A percentile compares a stretch with the other conserved stretches of the same genome.
phyloP scores from a whole-genome alignment of 148 eudicot species.

The Amaranthus palmeri region DNA sequence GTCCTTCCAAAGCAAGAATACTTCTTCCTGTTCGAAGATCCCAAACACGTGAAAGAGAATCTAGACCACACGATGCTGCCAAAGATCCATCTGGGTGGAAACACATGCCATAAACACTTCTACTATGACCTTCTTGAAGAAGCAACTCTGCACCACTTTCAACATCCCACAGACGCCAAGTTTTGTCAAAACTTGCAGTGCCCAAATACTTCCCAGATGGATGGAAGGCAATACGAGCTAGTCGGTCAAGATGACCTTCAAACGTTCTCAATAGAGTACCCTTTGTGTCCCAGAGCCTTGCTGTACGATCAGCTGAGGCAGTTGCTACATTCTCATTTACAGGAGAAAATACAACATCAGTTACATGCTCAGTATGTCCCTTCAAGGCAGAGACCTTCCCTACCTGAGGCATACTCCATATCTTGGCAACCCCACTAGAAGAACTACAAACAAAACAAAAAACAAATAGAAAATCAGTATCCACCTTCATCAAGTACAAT shows the following conservation, averaged over 20 bases:
- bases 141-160: conserved; percentile 82
- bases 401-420: conserved; percentile 91
- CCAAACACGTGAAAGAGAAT: conserved; percentile 94
- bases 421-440: conserved; percentile 74
- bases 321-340: conserved; percentile 57
- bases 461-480: neutral
- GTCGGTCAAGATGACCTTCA: conserved; percentile 88
- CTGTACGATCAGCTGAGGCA: conserved; percentile 91
- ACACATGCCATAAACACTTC: conserved; percentile 75
- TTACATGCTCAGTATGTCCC: conserved; percentile 85
- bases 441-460: conserved; percentile 40
- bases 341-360: conserved; percentile 86
- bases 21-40: conserved; percentile 91
- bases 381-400: conserved; percentile 55
- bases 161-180: conserved; percentile 95
- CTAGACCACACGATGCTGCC: conserved; percentile 85
- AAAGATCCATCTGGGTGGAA: conserved; percentile 95
- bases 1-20: conserved; percentile 91
- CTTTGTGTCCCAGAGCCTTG: conserved; percentile 65
- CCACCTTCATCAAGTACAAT: neutral
- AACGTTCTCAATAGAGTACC: conserved; percentile 57
- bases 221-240: conserved; percentile 85
- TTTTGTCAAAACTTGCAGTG: conserved; percentile 91
- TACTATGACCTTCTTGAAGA: conserved; percentile 96
- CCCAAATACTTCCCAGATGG: conserved; percentile 93